Percentiles rank a stretch among this genome's conserved stretches.
These are phyloP conservation scores for Gardenia jasminoides DNA, from an alignment of 257 asterid species.

Conservation along the genomic window DNA sequence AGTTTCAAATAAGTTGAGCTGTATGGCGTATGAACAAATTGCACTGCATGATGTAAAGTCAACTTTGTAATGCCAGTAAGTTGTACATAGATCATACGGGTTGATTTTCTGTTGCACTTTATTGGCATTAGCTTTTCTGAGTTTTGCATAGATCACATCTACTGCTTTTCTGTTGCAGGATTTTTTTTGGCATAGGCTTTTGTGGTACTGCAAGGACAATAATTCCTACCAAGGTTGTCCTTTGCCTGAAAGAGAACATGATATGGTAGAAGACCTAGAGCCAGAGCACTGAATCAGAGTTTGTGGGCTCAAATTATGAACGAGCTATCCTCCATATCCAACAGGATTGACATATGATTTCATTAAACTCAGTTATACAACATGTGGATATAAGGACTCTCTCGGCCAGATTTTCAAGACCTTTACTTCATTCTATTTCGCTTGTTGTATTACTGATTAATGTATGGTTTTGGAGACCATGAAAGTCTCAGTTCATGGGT, in stretches of 20 bases:
- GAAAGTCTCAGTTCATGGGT: neutral
- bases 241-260: slow-evolving; percentile 1
- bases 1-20: neutral
- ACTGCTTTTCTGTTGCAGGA: neutral
- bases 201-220: neutral
- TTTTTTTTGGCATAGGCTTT: slow-evolving; percentile 3
- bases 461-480: neutral
- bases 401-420: neutral
- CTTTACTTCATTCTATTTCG: neutral
- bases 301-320: neutral
- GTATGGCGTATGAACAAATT: neutral
- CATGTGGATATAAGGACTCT: neutral
- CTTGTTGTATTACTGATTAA: neutral
- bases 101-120: neutral
- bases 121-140: slow-evolving; percentile 4
- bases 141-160: neutral
- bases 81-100: neutral
- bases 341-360: neutral
- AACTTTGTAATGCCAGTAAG: neutral
- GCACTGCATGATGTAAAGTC: neutral
- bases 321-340: too few species aligned
- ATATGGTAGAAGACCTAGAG: neutral
- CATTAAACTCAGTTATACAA: neutral
- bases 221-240: slow-evolving; percentile 13
- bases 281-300: neutral